phyloP scores from a whole-genome alignment of 768 basidiomycete species.

The Chlorophyllum brunneum region DNA sequence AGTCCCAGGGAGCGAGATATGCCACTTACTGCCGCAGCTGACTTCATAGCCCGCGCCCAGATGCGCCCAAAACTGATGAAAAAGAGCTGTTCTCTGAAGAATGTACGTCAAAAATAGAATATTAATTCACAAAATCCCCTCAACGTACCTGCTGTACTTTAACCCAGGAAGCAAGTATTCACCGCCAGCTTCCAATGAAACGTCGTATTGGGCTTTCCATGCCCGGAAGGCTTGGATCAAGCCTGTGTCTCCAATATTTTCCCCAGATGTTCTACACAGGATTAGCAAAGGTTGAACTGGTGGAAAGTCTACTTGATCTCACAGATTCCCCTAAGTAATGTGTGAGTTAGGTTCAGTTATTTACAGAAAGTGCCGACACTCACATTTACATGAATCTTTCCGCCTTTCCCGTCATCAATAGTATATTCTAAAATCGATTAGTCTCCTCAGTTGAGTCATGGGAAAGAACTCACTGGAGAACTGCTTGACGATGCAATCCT shows the following conservation, averaged over 20 bases:
- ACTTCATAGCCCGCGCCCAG: constrained; percentile 83
- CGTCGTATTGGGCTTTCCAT: constrained; percentile 76
- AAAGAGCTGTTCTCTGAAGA: constrained; percentile 81
- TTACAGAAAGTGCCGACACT: constrained; percentile 14
- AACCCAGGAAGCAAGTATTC: constrained; percentile 84
- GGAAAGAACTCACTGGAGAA: constrained; percentile 58
- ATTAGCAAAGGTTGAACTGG: constrained; percentile 12
- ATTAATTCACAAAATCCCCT: not conserved
- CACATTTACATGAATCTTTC: constrained; percentile 82
- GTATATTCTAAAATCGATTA: constrained; percentile 54
- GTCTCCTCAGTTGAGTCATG: constrained; percentile 3
- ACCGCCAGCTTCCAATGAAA: constrained; percentile 50
- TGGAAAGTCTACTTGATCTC: constrained; percentile 19
- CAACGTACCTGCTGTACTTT: constrained; percentile 58
- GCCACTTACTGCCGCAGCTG: constrained; percentile 63
- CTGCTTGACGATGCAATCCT: constrained; percentile 88
- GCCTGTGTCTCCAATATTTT: constrained; percentile 87
- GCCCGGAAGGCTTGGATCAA: constrained; percentile 86
- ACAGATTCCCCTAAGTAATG: constrained; percentile 66
- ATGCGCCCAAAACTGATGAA: constrained; percentile 87
- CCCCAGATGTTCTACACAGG: constrained; percentile 70
- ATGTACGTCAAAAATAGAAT: constrained; percentile 1
- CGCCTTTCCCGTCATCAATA: constrained; percentile 82
- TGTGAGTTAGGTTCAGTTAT: not conserved
- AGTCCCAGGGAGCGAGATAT: not conserved